phyloP scores from a whole-genome alignment of 2,329 filamentous ascomycete species.

The Fusarium proliferatum region DNA sequence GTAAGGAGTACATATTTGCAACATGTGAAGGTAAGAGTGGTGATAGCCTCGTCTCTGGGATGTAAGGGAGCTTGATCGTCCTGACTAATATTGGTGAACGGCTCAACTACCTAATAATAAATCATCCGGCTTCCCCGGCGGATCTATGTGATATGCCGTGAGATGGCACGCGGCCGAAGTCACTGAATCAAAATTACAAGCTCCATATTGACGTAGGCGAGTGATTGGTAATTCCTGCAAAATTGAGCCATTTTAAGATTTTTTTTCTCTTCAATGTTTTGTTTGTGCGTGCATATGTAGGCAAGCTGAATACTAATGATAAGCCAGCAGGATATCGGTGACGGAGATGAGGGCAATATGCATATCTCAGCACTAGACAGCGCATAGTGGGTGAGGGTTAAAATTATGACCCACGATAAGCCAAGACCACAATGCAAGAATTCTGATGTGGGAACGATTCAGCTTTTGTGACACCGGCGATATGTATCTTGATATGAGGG shows the following conservation, averaged over 20 bases:
- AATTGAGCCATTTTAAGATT: slow-evolving; percentile 17
- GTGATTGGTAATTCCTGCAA: slow-evolving; percentile 26
- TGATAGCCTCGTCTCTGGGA: slow-evolving; percentile 23
- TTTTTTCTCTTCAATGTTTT: background rate
- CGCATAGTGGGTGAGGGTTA: slow-evolving; percentile 7
- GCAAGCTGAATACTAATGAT: slow-evolving; percentile 10
- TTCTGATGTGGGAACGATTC: slow-evolving; percentile 12
- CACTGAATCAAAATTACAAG: slow-evolving; percentile 21
- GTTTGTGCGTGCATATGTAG: slow-evolving; percentile 14
- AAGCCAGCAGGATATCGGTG: background rate
- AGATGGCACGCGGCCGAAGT: slow-evolving; percentile 12
- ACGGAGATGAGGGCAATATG: slow-evolving; percentile 6
- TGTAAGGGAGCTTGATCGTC: slow-evolving; percentile 23
- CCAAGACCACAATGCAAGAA: slow-evolving; percentile 23
- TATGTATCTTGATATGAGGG: slow-evolving; percentile 33
- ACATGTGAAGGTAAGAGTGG: slow-evolving; percentile 14
- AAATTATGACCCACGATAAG: slow-evolving; percentile 33
- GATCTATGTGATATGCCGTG: slow-evolving; percentile 26
- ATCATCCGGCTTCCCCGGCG: slow-evolving; percentile 27
- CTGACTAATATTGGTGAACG: background rate
- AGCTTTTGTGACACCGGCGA: slow-evolving; percentile 17
- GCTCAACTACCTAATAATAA: slow-evolving; percentile 12
- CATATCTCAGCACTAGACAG: slow-evolving; percentile 30
- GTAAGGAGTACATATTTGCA: background rate
- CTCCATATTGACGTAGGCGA: slow-evolving; percentile 29